These are phyloP conservation scores for Ajuga chamaepitys DNA, from an alignment of 257 asterid genomes.

Conservation along the genomic window DNA sequence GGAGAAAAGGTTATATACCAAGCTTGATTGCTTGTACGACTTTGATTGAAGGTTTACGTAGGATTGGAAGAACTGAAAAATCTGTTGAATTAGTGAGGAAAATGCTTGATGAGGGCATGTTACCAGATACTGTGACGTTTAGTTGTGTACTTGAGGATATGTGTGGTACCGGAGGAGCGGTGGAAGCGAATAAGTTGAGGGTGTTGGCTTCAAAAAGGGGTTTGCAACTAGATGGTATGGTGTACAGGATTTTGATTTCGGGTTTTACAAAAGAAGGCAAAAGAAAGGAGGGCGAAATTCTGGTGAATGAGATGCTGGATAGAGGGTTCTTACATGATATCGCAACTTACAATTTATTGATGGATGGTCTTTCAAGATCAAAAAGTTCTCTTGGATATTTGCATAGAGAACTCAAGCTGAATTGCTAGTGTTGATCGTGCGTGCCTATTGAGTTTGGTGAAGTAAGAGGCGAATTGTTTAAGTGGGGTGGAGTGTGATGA, in stretches of 20 bases:
- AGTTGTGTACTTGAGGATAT: conserved; percentile 61
- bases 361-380: conserved; percentile 45
- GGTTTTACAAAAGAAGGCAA: conserved; percentile 63
- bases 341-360: conserved; percentile 66
- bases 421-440: neutral
- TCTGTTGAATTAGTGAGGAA: conserved; percentile 38
- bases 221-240: conserved; percentile 60
- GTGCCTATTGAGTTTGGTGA: no score
- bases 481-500: no score
- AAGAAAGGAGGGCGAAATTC: conserved; percentile 61
- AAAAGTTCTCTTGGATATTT: conserved; percentile 14
- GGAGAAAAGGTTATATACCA: conserved; percentile 53
- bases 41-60: conserved; percentile 61
- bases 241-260: conserved; percentile 57
- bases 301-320: conserved; percentile 92
- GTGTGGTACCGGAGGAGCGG: conserved; percentile 48
- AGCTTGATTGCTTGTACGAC: conserved; percentile 64
- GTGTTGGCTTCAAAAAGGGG: conserved; percentile 65
- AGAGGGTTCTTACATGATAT: conserved; percentile 69
- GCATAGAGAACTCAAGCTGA: neutral
- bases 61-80: conserved; percentile 27
- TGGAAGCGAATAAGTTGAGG: conserved; percentile 77
- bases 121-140: conserved; percentile 77
- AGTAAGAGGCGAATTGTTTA: no score
- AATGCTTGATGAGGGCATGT: conserved; percentile 51